A percentile compares a stretch with the other conserved stretches of the same genome.
Conservation (phyloP, 2,329 filamentous ascomycete genomes). For the Teratosphaeria nubilosa region DNA sequence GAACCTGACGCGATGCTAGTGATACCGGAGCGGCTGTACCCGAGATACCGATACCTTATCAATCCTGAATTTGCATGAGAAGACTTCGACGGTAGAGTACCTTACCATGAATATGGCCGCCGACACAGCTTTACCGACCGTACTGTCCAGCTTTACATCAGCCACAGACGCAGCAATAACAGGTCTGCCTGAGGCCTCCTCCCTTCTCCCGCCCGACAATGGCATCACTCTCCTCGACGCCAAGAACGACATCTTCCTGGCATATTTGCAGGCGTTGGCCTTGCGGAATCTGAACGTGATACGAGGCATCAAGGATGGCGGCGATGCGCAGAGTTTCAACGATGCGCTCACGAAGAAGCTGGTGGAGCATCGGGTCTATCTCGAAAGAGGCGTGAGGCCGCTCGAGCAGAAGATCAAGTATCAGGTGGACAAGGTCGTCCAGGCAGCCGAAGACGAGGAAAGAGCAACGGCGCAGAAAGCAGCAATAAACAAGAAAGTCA, state of each 20-base stretch:
- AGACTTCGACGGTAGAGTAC: neutral
- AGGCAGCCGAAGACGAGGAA: slow-evolving; percentile 68
- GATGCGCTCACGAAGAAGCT: slow-evolving; percentile 72
- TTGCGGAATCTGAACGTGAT: slow-evolving; percentile 48
- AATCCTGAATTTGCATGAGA: neutral
- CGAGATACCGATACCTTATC: neutral
- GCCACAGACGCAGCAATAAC: slow-evolving; percentile 53
- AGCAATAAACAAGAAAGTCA: slow-evolving; percentile 10
- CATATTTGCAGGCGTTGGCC: slow-evolving; percentile 88
- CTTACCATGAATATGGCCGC: slow-evolving; percentile 21
- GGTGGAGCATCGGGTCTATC: slow-evolving; percentile 80
- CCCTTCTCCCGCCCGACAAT: slow-evolving; percentile 63
- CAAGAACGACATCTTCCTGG: slow-evolving; percentile 94
- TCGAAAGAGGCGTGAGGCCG: slow-evolving; percentile 85
- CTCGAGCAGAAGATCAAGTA: slow-evolving; percentile 86
- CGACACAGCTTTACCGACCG: slow-evolving; percentile 29
- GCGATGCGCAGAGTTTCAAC: slow-evolving; percentile 36
- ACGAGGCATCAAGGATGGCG: slow-evolving; percentile 26
- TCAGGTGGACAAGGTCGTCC: slow-evolving; percentile 89
- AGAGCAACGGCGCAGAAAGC: slow-evolving; percentile 32
- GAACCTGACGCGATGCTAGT: neutral
- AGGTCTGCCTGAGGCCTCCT: slow-evolving; percentile 44
- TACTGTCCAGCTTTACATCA: slow-evolving; percentile 39
- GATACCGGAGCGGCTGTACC: neutral
- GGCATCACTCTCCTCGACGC: slow-evolving; percentile 90